Evolutionary conservation across 805 yeast genomes (phyloP), one percentile per base, ranked within the genome.

Genomic region (Saccharomycopsis olivae): DNA sequence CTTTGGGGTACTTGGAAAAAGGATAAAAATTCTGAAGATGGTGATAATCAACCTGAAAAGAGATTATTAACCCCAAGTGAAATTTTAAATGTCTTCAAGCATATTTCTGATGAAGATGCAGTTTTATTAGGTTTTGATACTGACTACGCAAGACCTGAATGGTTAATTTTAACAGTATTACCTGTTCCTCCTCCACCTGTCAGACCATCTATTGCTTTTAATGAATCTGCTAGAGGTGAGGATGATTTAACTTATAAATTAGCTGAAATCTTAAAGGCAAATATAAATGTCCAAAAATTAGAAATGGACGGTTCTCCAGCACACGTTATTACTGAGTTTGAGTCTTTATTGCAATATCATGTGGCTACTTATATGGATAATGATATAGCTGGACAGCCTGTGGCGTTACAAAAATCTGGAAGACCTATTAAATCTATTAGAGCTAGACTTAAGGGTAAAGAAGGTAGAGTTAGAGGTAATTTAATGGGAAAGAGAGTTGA

Each of bases 101-200:
- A 87, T 59, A 92, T 92, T 39, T 75, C 85, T 29, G 68, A 82
- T 14, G 82, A 81, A 54, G 99, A 92, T 57, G 77, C 94, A 47
- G 67, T 60, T 34, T 76, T 73, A 50, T 59, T 92, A 46, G 99
- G 99, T 4, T 80, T 92, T 62, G 85, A 83, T 56, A 94, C 87
- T 57, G 96, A 92, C 57, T 92, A 85, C 54, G 92, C 99, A 2
- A 79, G 98, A 53, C 99, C 99, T 2, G 99, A 92, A 64, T 92
- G 98, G 99, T 75, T 92, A 78, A 71, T 92, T 46, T 74, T 92
- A 50, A 87, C 97, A 2, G 97, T 92, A n/a, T 68, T 92, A 53
- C 98, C 99, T 1, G 98, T 92, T 15, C 99, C 99, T 33, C 99
- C 99, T 38, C 99, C 99, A 47, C 97, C 96, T 27, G 99, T 92